Evolutionary conservation across 2,329 filamentous ascomycete genomes (phyloP), one percentile per base, ranked within the genome.

Genomic region (Aspergillus eucalypticola): DNA sequence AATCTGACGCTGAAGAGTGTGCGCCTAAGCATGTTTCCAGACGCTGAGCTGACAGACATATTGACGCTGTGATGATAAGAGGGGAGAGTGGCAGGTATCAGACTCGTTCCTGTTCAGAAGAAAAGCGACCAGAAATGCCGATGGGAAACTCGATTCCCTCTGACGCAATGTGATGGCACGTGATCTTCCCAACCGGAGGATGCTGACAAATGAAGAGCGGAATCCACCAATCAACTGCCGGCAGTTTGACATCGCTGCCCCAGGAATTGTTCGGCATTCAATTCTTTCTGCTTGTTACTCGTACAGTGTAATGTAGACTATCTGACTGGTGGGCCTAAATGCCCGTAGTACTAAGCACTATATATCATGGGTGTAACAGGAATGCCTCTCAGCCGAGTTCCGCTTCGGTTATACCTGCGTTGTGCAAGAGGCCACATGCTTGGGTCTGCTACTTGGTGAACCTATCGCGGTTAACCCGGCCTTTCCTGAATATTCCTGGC

Each of bases 91-190:
- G 46, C 8, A 8, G 41, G 27, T n/a, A 19, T 27, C 19, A 13
- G 27, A 23, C 42, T 27, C 5, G 32, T 54, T 58, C 44, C 35
- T 56, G 42, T 5, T 17, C 32, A 13, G 46, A 41, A 54, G 48
- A 48, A 35, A 44, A 39, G 35, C 10, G 19, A 48, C 23, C 19
- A 29, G 52, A 35, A 35, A 35, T 35, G 32, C 32, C 32, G 32
- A 44, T 41, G 32, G n/a, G 52, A n/a, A 54, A 42, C 23, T 41
- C 39, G 25, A 59, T 54, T 61, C 39, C 59, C 66, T 72, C 70
- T 74, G 72, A 74, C 70, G 71, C 71, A 74, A 74, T 74, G 29
- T 19, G 5, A 6, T 1, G 7, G 49, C 72, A 74, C 67, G 70
- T 73, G 72, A 69, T 35, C 10, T 13, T 5, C 32, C 32, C 53